phyloP scores from a whole-genome alignment of 805 yeast genomes.

The Teunomyces gatunensis region DNA sequence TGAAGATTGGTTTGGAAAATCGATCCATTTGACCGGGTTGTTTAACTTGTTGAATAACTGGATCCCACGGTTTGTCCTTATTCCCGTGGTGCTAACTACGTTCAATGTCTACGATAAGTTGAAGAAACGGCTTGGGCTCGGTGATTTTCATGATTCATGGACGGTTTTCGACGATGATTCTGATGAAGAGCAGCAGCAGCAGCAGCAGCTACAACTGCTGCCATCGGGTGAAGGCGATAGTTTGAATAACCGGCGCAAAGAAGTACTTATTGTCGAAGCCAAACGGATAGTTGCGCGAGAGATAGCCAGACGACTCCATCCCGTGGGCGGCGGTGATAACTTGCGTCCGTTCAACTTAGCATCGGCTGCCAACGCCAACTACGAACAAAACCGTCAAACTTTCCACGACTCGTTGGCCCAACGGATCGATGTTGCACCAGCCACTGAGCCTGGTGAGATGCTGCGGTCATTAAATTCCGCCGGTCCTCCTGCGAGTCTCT shows the following conservation, averaged over 20 bases:
- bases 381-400: constrained; percentile 23
- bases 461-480: constrained; percentile 1
- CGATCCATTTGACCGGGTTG: constrained; percentile 71
- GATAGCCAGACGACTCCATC: constrained; percentile 22
- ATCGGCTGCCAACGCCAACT: constrained; percentile 25
- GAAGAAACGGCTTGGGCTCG: constrained; percentile 39
- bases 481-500: constrained; percentile 12
- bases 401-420: constrained; percentile 22
- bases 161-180: constrained; percentile 40
- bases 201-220: constrained; percentile 2
- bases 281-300: constrained; percentile 40
- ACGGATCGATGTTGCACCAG: constrained; percentile 21
- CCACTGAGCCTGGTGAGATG: constrained; percentile 9
- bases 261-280: constrained; percentile 40
- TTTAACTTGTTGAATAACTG: constrained; percentile 70
- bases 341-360: constrained; percentile 29
- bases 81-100: constrained; percentile 65
- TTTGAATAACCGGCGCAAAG: constrained; percentile 25
- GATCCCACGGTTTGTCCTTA: constrained; percentile 69
- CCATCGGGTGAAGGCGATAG: constrained; percentile 14
- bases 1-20: constrained; percentile 71
- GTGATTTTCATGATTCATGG: constrained; percentile 38
- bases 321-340: constrained; percentile 7
- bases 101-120: constrained; percentile 68
- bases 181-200: constrained; percentile 19